phyloP scores from a whole-genome alignment of 73 alveolate genomes.

The Uronychia binucleata region DNA sequence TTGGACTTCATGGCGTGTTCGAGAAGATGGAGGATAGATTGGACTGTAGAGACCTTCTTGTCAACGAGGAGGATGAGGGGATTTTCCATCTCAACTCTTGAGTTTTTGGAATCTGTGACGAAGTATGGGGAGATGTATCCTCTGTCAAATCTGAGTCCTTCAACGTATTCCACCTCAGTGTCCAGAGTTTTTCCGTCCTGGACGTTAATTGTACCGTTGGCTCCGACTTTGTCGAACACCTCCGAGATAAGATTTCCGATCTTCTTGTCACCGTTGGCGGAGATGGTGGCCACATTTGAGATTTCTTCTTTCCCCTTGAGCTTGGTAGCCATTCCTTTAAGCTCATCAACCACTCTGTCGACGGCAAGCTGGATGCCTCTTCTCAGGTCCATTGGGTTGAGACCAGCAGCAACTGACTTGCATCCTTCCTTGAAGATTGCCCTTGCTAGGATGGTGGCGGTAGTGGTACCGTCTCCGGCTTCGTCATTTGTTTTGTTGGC shows the following conservation, averaged over 20 bases:
- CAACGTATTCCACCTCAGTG: slow-evolving; percentile 97
- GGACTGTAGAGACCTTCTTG: slow-evolving; percentile 92
- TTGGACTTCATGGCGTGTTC: slow-evolving; percentile 90
- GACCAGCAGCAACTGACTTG: slow-evolving; percentile 97
- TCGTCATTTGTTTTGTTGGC: slow-evolving; percentile 95
- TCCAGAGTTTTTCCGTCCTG: slow-evolving; percentile 95
- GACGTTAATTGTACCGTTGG: slow-evolving; percentile 97
- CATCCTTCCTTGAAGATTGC: slow-evolving; percentile 94
- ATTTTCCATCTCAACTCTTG: slow-evolving; percentile 89
- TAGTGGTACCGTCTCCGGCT: slow-evolving; percentile 99
- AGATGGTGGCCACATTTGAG: slow-evolving; percentile 95
- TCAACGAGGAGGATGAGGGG: slow-evolving; percentile 94
- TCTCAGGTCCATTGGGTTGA: slow-evolving; percentile 99
- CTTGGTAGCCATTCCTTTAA: slow-evolving; percentile 70
- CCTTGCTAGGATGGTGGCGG: slow-evolving; percentile 98
- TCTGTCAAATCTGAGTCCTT: slow-evolving; percentile 97
- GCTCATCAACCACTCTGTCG: slow-evolving; percentile 84
- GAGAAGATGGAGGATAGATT: slow-evolving; percentile 83
- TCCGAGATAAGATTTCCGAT: slow-evolving; percentile 95
- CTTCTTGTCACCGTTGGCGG: slow-evolving; percentile 96
- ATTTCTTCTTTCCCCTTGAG: slow-evolving; percentile 72
- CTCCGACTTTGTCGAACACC: slow-evolving; percentile 95
- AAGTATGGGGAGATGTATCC: slow-evolving; percentile 99
- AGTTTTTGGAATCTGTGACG: slow-evolving; percentile 94
- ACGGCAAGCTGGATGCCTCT: slow-evolving; percentile 97